Evolutionary conservation across 2,329 filamentous ascomycete species (phyloP).

Genomic region (Lachnellula occidentalis): DNA sequence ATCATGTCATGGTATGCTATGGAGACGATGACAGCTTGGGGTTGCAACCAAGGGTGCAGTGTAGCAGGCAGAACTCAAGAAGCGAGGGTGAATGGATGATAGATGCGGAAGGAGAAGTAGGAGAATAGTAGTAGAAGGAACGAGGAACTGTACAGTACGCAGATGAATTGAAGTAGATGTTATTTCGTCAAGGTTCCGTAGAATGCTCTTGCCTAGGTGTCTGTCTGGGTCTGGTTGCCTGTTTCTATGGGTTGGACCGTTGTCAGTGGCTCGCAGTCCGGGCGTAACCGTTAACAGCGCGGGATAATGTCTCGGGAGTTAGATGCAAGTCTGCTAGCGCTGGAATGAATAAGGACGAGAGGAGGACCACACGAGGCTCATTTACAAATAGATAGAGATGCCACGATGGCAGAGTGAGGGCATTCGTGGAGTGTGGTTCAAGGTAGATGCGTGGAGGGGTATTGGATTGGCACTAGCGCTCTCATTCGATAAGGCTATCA

Average conservation of each 20-base stretch:
- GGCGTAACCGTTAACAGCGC: not conserved
- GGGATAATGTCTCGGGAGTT: slow-evolving; percentile 5
- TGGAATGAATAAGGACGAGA: not conserved
- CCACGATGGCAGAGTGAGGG: not conserved
- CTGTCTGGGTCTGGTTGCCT: not conserved
- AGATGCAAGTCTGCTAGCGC: not conserved
- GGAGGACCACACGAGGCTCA: not conserved
- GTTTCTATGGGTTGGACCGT: not conserved
- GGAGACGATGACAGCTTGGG: not conserved
- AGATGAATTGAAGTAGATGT: not conserved
- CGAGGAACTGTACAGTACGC: not conserved
- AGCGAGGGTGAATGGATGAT: not conserved
- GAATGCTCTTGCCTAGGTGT: not conserved
- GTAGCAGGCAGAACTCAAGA: slow-evolving; percentile 2
- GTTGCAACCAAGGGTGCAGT: not conserved
- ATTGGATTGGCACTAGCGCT: not conserved
- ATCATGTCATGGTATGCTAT: slow-evolving; percentile 16
- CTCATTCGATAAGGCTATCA: slow-evolving; percentile 2
- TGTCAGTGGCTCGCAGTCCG: not conserved
- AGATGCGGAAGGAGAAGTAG: not conserved
- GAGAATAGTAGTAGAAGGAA: slow-evolving; percentile 5
- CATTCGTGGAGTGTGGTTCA: slow-evolving; percentile 1
- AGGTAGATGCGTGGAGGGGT: slow-evolving; percentile 1
- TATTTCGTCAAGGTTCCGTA: not conserved
- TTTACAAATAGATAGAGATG: too few relatives aligned